Evolutionary conservation across 257 asterid genomes (phyloP).

Genomic region (Solanum rostratum): DNA sequence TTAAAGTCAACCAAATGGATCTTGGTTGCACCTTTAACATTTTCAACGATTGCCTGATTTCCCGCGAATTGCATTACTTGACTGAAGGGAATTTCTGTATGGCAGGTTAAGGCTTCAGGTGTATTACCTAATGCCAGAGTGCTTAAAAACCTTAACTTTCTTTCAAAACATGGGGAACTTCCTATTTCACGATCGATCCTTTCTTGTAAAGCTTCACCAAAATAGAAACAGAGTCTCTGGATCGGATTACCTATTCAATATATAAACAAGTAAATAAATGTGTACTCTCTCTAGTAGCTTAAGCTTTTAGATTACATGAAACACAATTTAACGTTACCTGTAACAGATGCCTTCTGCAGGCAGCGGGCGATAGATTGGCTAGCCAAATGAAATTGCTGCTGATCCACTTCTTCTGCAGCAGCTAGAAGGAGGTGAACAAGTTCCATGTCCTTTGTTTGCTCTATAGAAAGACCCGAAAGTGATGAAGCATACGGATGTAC

Average conservation of each 20-base stretch:
- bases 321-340: conserved; percentile 8
- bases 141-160: background rate
- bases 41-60: conserved; percentile 38
- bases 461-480: conserved; percentile 26
- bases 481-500: conserved; percentile 48
- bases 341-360: conserved; percentile 22
- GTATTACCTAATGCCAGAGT: conserved; percentile 30
- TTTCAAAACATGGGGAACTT: background rate
- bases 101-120: conserved; percentile 29
- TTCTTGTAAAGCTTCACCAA: conserved; percentile 38
- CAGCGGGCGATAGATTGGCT: conserved; percentile 24
- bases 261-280: background rate
- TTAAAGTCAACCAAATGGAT: conserved; percentile 64
- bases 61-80: conserved; percentile 50
- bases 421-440: conserved; percentile 34
- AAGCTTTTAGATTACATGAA: background rate
- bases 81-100: conserved; percentile 40
- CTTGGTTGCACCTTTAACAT: conserved; percentile 17
- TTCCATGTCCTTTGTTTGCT: conserved; percentile 44
- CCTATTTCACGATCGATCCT: conserved; percentile 29
- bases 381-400: conserved; percentile 31
- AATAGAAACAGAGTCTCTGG: conserved; percentile 44
- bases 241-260: conserved; percentile 28
- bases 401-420: conserved; percentile 38
- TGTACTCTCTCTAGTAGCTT: background rate